Evolutionary conservation across 139 green algal species (phyloP), one percentile per base, ranked within the genome.

Genomic region (Gonium pectorale): DNA sequence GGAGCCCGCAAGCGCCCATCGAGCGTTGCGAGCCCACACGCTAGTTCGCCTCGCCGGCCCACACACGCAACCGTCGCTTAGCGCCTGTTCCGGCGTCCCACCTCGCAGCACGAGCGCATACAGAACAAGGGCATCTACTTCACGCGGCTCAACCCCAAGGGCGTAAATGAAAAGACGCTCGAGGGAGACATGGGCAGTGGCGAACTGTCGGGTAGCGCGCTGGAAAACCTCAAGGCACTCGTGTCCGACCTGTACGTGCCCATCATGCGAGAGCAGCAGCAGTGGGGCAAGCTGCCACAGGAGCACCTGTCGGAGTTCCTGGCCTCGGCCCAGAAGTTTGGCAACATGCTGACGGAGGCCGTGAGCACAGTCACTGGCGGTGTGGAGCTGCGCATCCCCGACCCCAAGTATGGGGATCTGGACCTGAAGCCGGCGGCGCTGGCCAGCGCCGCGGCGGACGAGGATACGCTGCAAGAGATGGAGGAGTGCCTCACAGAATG

Each of bases 241-340:
- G 74, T 98, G 5, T 83, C 85, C 11, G 93, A 98, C 75, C 75
- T 98, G 37, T 98, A 93, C 86, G 56, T 97, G 49, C 96, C 96
- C 41, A 86, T 97, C 26, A 86, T 98, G 51, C 60, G 64, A 64
- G 90, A 93, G 54, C 93, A 96, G 87, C 75, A 77, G 33, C 86
- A 88, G 46, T 96, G 94, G 91, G 91, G 90, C 66, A 91, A 90
- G 74, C 89, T 88, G 60, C 71, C 90, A 6, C 67, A 86, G 60
- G 90, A 95, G 41, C 77, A 95, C 80, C 92, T 89, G 3, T 19
- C 27, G 1, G 83, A 88, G 66, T 88, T 91, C 27, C n/a, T 87
- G 22, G 70, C 80, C 62, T 66, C 77, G 38, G 88, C 91, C 4
- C 35, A 64, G n/a, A 96, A 95, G 86, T 95, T 97, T 83, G 89